phyloP scores from a whole-genome alignment of 1,284 basidiomycete genomes.

The Melampsora abietis-canadensis region DNA sequence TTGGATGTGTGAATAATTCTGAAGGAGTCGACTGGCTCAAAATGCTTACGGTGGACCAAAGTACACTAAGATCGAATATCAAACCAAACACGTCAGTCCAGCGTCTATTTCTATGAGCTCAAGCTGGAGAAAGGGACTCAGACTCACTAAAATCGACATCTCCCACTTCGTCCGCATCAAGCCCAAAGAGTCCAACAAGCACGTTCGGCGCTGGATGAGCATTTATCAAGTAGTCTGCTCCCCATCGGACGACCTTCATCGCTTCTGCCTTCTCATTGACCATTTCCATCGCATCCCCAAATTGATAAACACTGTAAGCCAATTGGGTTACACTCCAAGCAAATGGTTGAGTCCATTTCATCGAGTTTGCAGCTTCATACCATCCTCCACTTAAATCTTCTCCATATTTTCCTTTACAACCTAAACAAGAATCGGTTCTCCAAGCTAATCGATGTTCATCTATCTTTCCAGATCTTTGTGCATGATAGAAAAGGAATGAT shows the following conservation, averaged over 20 bases:
- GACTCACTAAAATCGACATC: conserved; percentile 5
- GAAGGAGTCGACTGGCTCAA: neutral
- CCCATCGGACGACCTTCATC: neutral
- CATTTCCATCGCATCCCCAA: neutral
- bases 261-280: conserved; percentile 5
- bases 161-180: neutral
- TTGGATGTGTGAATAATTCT: too few species aligned
- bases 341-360: conserved; percentile 11
- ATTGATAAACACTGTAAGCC: conserved; percentile 4
- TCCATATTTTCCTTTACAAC: neutral
- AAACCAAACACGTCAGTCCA: neutral
- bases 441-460: conserved; percentile 11
- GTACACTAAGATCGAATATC: neutral
- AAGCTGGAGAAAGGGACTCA: neutral
- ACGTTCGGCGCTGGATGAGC: neutral
- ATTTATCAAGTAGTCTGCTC: neutral
- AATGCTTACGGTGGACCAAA: conserved; percentile 9
- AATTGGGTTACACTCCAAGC: neutral
- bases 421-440: neutral
- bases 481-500: conserved; percentile 6
- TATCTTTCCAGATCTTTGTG: conserved; percentile 1
- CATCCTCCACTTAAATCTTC: conserved; percentile 6
- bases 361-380: conserved; percentile 7
- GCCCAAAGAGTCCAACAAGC: conserved; percentile 1
- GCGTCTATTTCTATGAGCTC: too few species aligned